Percentiles rank a stretch among this genome's conserved stretches.
These are phyloP conservation scores for Suhomyces sp. DNA, from an alignment of 805 yeast genomes.

Conservation along the genomic window DNA sequence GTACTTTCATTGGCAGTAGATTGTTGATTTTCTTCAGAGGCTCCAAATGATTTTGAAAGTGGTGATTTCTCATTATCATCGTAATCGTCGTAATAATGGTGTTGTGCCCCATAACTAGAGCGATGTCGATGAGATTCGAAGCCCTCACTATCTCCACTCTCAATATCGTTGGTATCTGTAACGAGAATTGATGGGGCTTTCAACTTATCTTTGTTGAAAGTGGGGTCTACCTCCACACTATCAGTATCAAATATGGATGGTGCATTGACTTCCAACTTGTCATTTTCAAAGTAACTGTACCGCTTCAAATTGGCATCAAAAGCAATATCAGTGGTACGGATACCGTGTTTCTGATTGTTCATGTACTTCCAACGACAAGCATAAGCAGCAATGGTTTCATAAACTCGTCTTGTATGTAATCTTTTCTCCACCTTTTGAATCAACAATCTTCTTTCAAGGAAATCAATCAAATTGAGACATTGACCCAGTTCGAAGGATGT, in stretches of 20 bases:
- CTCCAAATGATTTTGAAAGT: not conserved
- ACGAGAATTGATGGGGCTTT: slow-evolving; percentile 17
- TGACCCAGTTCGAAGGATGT: slow-evolving; percentile 73
- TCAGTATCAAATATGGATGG: slow-evolving; percentile 16
- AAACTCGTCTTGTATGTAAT: slow-evolving; percentile 40
- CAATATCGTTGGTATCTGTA: not conserved
- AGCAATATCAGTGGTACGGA: slow-evolving; percentile 23
- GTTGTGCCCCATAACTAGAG: too few relatives aligned
- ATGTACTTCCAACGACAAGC: slow-evolving; percentile 48
- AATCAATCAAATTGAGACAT: slow-evolving; percentile 72
- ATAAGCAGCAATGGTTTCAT: slow-evolving; percentile 49
- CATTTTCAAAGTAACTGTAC: slow-evolving; percentile 28
- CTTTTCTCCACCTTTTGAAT: slow-evolving; percentile 55
- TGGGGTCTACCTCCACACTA: too few relatives aligned
- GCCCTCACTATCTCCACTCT: not conserved
- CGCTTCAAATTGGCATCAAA: slow-evolving; percentile 24
- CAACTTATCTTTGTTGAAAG: slow-evolving; percentile 12
- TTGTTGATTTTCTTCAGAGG: too few relatives aligned
- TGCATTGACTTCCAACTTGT: slow-evolving; percentile 14
- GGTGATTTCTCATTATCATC: slow-evolving; percentile 9
- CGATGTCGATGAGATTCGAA: too few relatives aligned
- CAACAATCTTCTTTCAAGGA: slow-evolving; percentile 59
- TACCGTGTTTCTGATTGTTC: slow-evolving; percentile 27
- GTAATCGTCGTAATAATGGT: slow-evolving; percentile 6
- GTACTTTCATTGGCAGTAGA: slow-evolving; percentile 9